Evolutionary conservation across 352 stramenopile genomes (phyloP), one percentile per base, ranked within the genome.

Genomic region (Phytophthora fragariaefolia): DNA sequence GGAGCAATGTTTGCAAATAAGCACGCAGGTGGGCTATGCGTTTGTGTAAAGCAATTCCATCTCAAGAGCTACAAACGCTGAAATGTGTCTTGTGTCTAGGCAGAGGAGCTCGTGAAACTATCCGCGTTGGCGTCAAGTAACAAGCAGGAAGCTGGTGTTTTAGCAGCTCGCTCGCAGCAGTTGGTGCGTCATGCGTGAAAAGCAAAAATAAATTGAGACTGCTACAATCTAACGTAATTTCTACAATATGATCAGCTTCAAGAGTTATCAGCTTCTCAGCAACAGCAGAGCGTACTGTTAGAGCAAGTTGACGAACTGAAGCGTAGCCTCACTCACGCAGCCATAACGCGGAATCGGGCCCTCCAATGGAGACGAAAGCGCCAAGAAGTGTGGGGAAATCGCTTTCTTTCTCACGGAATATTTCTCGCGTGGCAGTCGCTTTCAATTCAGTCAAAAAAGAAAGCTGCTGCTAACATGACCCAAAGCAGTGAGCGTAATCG

Each of bases 341-440:
- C 78, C 5, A 38, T 75, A 50, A 82, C 58, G 18, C 68, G 74
- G 45, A 82, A 82, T 57, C 68, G 76, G 38, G 66, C 57, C 28
- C 30, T 87, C 5, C 30, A 43, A 2, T 87, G 76, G 76, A 69
- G 59, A 57, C 69, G 64, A 45, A 53, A 47, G 8, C 50, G 58
- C 18, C 50, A 72, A 3, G 66, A 77, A 6, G 49, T 34, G 6
- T 32, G 51, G 45, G 54, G 46, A 12, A 59, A 52, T 27, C 52
- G 12, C 2, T 30, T 46, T 7, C 30, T 69, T 22, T 45, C 45
- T 24, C 34, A 45, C 7, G n/a, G 42, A 8, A 8, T 65, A 12
- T 79, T 85, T 45, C 17, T 83, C n/a, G 47, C 24, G 18, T 83
- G 74, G 74, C 76, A 64, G 22, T 52, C 52, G 17, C 26, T 53